Evolutionary conservation across 495 filamentous ascomycete species (phyloP), one percentile per base, ranked within the genome.

Genomic region (Cryomyces antarcticus): DNA sequence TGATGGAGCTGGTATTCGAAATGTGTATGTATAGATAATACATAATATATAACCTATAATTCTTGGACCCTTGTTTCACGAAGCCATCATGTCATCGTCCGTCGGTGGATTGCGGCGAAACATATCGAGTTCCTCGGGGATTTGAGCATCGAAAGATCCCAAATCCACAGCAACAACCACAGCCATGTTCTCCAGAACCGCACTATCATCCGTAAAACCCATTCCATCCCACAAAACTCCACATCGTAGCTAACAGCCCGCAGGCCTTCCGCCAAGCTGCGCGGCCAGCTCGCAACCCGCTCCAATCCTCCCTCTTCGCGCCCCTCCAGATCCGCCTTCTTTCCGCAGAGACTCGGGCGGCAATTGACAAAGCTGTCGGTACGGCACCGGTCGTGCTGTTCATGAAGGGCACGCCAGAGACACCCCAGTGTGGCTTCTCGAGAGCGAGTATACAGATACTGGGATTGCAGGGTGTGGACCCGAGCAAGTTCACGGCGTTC

Each of bases 361-460:
- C 86, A 4, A 95, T 97, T 48, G 81, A 95, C 54, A 80, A 85
- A 57, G 87, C 86, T 6, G 73, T 96, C 13, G 63, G 57, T 27
- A 81, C 83, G 2, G 77, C 83, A 7, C 88, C 87, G 4, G 88
- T 97, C 0, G 89, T 97, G 11, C 70, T 97, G 28, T 97, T 96
- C 66, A 96, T 96, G 88, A 96, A 96, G 63, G 88, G 89, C 41
- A 95, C 89, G 2, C 89, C 89, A 35, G 89, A 95, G 61, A 83
- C 72, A 24, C 89, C 89, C n/a, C 88, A 97, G 57, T 97, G 89
- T 60, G 89, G 89, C 34, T 97, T 95, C 66, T 97, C 89, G 41
- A 72, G 86, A 53, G 88, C 89, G 27, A 88, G 75, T 56, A 85
- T 97, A 56, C 86, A 95, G 67, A 86, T 97, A 46, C 67, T 97